phyloP scores from a whole-genome alignment of 2,329 filamentous ascomycete species.

The Rosellinia necatrix region DNA sequence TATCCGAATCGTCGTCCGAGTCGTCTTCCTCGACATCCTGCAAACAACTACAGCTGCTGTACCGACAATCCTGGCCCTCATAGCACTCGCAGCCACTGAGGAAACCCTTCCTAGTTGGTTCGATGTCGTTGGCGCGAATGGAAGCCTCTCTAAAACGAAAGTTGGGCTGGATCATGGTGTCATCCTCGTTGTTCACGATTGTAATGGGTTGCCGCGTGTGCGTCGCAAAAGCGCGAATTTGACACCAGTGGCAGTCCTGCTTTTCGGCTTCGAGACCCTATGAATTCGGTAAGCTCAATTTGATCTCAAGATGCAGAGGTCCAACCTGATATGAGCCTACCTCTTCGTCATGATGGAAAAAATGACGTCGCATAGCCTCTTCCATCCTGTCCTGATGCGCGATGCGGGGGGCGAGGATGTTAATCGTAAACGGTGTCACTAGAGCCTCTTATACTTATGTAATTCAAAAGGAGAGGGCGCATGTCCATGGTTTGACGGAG shows the following conservation, averaged over 20 bases:
- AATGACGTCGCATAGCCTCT: constrained; percentile 51
- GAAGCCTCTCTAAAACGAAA: constrained; percentile 73
- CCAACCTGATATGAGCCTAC: constrained; percentile 38
- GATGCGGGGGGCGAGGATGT: background rate
- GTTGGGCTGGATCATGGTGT: constrained; percentile 58
- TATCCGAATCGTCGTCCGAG: constrained; percentile 53
- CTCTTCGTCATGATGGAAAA: constrained; percentile 52
- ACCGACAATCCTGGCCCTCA: constrained; percentile 68
- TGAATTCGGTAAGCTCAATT: background rate
- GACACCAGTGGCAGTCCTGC: constrained; percentile 63
- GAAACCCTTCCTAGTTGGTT: constrained; percentile 63
- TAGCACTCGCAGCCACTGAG: constrained; percentile 71
- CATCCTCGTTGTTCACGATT: constrained; percentile 67
- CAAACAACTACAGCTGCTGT: constrained; percentile 69
- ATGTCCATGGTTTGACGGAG: too few relatives aligned
- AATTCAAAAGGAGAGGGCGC: too few relatives aligned
- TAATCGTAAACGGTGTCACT: constrained; percentile 17
- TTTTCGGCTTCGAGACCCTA: constrained; percentile 47
- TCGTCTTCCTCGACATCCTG: constrained; percentile 49
- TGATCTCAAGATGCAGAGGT: background rate
- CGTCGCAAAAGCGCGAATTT: constrained; percentile 59
- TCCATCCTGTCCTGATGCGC: constrained; percentile 48
- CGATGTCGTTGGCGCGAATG: constrained; percentile 63
- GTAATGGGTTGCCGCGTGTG: constrained; percentile 59
- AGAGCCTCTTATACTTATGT: too few relatives aligned